Conservation (phyloP, 257 asterid species). For the Nicotiana tabacum region DNA sequence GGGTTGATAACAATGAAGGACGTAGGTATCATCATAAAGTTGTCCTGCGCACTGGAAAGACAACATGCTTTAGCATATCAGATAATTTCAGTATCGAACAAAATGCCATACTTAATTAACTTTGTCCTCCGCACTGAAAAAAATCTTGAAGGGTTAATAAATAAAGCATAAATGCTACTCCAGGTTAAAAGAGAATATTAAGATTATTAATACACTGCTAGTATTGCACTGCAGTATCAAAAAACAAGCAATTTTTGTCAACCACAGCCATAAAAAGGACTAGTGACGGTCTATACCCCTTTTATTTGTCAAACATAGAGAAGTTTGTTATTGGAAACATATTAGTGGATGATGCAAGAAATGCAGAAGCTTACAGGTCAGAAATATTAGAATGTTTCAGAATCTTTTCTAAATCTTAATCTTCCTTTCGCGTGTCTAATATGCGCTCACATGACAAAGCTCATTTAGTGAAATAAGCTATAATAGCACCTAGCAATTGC, state of each 20-base stretch:
- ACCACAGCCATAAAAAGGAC: neutral
- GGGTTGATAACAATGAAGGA: conserved; percentile 65
- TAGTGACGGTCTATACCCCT: neutral
- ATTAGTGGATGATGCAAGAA: neutral
- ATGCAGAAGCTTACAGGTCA: neutral
- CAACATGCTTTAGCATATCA: conserved; percentile 3
- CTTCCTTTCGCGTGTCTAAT: neutral
- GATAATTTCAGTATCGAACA: neutral
- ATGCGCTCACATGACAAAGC: neutral
- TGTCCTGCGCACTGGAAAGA: conserved; percentile 47
- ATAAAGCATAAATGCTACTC: neutral
- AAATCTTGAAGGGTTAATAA: neutral
- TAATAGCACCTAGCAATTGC: neutral
- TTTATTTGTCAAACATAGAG: neutral
- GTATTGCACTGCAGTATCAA: neutral
- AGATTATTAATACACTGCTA: neutral
- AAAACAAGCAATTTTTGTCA: neutral
- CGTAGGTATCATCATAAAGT: conserved; percentile 56
- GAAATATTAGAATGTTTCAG: neutral
- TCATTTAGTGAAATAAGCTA: conserved; percentile 2
- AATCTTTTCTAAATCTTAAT: neutral
- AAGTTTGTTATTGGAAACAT: neutral
- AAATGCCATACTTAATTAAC: no score
- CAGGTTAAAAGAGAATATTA: conserved; percentile 4
- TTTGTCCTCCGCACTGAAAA: neutral